Base-by-base conservation (phyloP, 176 grass and related monocot species). In the Phyllostachys edulis region DNA sequence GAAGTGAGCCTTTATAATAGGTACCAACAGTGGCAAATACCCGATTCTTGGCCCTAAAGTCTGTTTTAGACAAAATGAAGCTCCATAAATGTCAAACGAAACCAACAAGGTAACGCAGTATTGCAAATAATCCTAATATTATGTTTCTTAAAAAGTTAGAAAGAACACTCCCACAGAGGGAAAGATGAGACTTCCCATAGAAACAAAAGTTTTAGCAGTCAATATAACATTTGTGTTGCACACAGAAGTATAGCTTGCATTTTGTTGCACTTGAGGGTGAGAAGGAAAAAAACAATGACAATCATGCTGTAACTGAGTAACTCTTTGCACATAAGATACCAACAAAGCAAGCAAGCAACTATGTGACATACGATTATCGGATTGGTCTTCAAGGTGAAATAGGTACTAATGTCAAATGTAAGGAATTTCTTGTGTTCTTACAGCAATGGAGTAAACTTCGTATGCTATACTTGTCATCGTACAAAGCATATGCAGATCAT, bases 1-100 rank as follows among this genome's bases (percentile, higher is more conserved):
- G 78, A 99, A 99, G 89, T 99, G 93, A 82, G 93, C 91, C 85
- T 96, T 99, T 89, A 99, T 89, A 52, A 84, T 69, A 9, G 96
- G 89, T 82, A 94, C 75, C 57, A 99, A 75, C 36, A 99, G 73
- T 57, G 93, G 96, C 65, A 99, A 24, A 41, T 99, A 99, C 73
- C 96, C 96, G 39, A 99, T 89, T 61, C 96, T 89, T 60, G 86
- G 82, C 51, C 96, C 96, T 47, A 99, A 76, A 74, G 91, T 90
- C 96, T 99, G 90, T 73, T 84, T 21, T 32, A 65, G 56, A 40
- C 12, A 82, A 38, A 69, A 72, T 13, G 50, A 84, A 79, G 21
- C 13, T 51, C 38, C 44, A 50, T 52, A 51, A 84, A 60, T 63
- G 60, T 63, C 24, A 29, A 15, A 27, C 56, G 24, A 80, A 79